Evolutionary conservation across 1,284 basidiomycete species (phyloP).

Genomic region (Flammula alnicola): DNA sequence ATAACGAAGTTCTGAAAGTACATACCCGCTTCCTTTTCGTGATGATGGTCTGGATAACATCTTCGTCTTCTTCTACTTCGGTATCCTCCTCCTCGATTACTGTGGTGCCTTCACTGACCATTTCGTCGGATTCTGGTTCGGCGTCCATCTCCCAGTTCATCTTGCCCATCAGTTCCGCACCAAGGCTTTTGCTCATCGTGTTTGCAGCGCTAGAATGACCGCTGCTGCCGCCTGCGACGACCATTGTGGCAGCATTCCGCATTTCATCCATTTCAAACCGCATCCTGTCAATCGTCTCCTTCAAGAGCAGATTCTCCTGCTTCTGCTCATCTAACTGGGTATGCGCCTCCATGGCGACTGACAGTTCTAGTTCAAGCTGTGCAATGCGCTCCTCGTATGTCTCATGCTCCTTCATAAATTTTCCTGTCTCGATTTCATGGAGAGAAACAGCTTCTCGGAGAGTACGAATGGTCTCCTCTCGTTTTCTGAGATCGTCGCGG

Average conservation of each 20-base stretch:
- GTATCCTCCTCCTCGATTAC: constrained; percentile 39
- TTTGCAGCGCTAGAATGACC: constrained; percentile 54
- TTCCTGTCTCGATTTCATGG: constrained; percentile 65
- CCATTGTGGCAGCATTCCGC: constrained; percentile 53
- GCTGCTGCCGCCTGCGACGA: constrained; percentile 40
- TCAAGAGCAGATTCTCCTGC: constrained; percentile 87
- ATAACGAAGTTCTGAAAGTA: constrained; percentile 14
- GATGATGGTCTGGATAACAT: constrained; percentile 82
- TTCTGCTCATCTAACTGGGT: constrained; percentile 84
- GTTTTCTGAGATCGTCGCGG: constrained; percentile 70
- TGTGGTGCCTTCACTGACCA: constrained; percentile 44
- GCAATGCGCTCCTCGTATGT: constrained; percentile 70
- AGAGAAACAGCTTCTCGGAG: constrained; percentile 60
- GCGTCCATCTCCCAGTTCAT: constrained; percentile 53
- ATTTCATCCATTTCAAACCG: constrained; percentile 91
- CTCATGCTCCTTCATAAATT: constrained; percentile 67
- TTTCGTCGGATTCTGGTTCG: constrained; percentile 42
- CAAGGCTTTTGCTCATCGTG: constrained; percentile 76
- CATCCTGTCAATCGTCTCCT: constrained; percentile 93
- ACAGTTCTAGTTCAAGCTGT: constrained; percentile 70
- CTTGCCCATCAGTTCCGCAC: constrained; percentile 76
- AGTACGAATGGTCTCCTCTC: constrained; percentile 74
- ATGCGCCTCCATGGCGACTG: constrained; percentile 69
- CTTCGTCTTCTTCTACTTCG: constrained; percentile 61
- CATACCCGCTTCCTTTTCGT: constrained; percentile 75